Evolutionary conservation across 2,329 filamentous ascomycete genomes (phyloP).

Genomic region (Colletotrichum sp.): DNA sequence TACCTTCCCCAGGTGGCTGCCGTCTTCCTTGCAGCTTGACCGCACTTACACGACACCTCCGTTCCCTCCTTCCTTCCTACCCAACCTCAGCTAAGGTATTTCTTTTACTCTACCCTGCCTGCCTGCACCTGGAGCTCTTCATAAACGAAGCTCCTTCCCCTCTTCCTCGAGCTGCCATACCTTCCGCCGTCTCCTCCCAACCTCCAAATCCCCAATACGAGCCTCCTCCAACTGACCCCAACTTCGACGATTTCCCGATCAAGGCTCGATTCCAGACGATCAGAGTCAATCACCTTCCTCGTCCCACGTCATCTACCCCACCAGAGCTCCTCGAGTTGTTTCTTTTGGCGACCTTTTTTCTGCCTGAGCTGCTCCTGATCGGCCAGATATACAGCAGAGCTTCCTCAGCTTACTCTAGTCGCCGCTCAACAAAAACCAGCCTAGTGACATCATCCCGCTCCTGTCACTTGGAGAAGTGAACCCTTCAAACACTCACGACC

Average conservation of each 20-base stretch:
- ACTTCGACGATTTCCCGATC: not conserved
- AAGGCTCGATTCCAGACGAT: slow-evolving; percentile 1
- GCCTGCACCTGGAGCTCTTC: not conserved
- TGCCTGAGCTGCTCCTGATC: not conserved
- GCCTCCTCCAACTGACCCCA: not conserved
- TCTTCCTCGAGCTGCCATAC: not conserved
- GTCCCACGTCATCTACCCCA: slow-evolving; percentile 13
- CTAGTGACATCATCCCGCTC: slow-evolving; percentile 8
- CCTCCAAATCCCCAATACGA: not conserved
- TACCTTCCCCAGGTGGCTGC: not conserved
- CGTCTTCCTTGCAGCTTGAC: not conserved
- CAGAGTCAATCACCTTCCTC: not conserved
- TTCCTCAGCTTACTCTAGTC: not conserved
- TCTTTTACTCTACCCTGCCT: not conserved
- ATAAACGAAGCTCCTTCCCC: not conserved
- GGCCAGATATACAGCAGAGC: not conserved
- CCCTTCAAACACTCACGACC: not conserved
- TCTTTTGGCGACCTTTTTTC: not conserved
- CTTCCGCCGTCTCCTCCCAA: not conserved
- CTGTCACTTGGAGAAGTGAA: not conserved
- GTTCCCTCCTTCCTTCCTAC: not conserved
- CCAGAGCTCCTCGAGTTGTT: not conserved
- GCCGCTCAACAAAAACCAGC: not conserved
- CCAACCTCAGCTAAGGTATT: not conserved
- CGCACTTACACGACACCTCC: not conserved